phyloP scores from a whole-genome alignment of 805 yeast species.

The Ogataea corticis region DNA sequence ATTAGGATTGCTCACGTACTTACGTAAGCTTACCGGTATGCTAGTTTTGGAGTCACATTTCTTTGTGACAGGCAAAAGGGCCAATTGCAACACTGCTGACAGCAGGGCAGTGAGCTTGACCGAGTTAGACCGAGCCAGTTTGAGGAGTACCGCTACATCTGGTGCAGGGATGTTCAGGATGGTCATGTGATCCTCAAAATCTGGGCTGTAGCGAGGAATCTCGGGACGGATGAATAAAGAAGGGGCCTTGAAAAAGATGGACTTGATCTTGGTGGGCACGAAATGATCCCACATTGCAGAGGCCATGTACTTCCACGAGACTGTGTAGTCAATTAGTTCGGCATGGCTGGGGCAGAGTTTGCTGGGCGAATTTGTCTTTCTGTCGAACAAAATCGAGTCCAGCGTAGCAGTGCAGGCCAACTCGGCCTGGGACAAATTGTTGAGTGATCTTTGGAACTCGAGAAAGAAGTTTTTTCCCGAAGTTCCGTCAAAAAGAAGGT shows the following conservation, averaged over 20 bases:
- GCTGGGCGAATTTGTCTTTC: neutral
- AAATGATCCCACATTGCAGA: neutral
- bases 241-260: conserved; percentile 2
- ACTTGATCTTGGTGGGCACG: neutral
- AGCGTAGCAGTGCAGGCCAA: neutral
- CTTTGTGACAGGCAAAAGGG: conserved; percentile 13
- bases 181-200: conserved; percentile 7
- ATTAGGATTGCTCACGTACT: neutral
- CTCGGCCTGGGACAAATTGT: conserved; percentile 13
- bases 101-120: conserved; percentile 24
- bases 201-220: neutral
- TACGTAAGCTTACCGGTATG: conserved; percentile 26
- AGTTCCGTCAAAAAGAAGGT: conserved; percentile 36
- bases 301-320: conserved; percentile 4
- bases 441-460: conserved; percentile 22
- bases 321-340: conserved; percentile 12
- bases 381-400: conserved; percentile 6
- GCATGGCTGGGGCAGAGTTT: conserved; percentile 2
- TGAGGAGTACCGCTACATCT: conserved; percentile 8
- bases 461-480: conserved; percentile 33
- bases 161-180: conserved; percentile 10
- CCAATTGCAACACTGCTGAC: conserved; percentile 10
- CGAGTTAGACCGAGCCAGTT: conserved; percentile 11
- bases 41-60: conserved; percentile 13
- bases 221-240: conserved; percentile 3